Evolutionary conservation across 2,329 filamentous ascomycete species (phyloP).

Genomic region (Xylariaceae sp.): DNA sequence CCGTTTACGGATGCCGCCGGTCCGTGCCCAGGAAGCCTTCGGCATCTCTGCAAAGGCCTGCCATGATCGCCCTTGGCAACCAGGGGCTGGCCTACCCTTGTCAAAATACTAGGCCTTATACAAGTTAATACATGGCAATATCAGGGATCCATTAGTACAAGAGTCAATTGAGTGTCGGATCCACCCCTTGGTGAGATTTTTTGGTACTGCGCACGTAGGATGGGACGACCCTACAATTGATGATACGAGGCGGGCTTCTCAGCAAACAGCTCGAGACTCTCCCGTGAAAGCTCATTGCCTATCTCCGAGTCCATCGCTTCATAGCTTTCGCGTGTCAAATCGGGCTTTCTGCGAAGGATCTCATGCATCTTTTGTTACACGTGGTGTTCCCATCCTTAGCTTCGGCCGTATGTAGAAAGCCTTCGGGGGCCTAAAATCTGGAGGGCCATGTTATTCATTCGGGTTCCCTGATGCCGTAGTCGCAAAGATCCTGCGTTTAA

Average conservation of each 20-base stretch:
- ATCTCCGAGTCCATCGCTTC: conserved; percentile 3
- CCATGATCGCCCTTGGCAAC: conserved; percentile 39
- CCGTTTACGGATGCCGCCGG: conserved; percentile 22
- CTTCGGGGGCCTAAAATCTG: not conserved
- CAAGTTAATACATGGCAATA: conserved; percentile 5
- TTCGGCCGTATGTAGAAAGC: conserved; percentile 30
- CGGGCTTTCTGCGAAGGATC: conserved; percentile 8
- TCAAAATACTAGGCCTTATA: conserved; percentile 1
- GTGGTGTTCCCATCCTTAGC: conserved; percentile 4
- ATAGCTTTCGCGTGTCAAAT: not conserved
- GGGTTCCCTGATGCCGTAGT: not conserved
- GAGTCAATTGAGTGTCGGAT: no score
- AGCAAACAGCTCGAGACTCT: not conserved
- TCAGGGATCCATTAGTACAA: no score
- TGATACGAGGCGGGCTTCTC: no score
- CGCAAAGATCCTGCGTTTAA: conserved; percentile 16
- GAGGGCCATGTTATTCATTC: not conserved
- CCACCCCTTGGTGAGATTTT: no score
- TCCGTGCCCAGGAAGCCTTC: conserved; percentile 4
- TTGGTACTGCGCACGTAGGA: no score
- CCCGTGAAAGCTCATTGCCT: not conserved
- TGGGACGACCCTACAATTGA: no score
- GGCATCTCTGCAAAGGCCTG: conserved; percentile 24
- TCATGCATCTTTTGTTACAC: conserved; percentile 25
- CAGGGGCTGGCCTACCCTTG: conserved; percentile 29